These are phyloP conservation scores for Wickerhamiella vanderwaltii DNA, from an alignment of 805 yeast genomes.

Conservation along the genomic window DNA sequence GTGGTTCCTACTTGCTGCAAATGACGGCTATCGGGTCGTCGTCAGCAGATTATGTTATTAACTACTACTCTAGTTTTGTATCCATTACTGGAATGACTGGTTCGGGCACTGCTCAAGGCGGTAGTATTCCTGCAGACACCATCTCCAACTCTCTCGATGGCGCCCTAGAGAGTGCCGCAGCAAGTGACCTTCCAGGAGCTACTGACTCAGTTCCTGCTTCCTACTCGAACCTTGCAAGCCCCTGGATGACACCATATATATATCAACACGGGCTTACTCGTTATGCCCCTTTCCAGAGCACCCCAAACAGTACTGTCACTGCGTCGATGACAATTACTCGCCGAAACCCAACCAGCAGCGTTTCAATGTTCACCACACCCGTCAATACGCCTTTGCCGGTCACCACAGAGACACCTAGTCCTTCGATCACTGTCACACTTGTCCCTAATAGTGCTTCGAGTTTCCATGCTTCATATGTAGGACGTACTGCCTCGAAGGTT, in stretches of 20 bases:
- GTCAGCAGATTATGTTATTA: constrained; percentile 31
- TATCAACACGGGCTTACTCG: constrained; percentile 66
- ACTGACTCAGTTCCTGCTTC: constrained; percentile 32
- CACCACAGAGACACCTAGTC: constrained; percentile 75
- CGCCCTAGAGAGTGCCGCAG: constrained; percentile 11
- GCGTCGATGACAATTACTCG: constrained; percentile 45
- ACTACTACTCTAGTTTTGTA: constrained; percentile 30
- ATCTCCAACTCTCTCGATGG: neutral
- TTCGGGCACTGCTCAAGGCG: constrained; percentile 20
- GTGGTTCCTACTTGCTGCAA: constrained; percentile 68
- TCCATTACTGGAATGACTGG: constrained; percentile 63
- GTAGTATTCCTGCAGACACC: constrained; percentile 9
- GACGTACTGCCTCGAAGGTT: constrained; percentile 43
- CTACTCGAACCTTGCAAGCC: constrained; percentile 30
- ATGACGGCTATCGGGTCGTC: constrained; percentile 53
- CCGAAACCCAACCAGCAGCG: constrained; percentile 55
- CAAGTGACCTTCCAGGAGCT: constrained; percentile 35
- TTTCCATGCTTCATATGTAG: constrained; percentile 50
- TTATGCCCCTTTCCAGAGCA: constrained; percentile 87
- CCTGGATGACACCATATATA: constrained; percentile 61
- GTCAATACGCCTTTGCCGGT: constrained; percentile 33
- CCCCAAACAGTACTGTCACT: constrained; percentile 65
- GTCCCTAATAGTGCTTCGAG: constrained; percentile 55
- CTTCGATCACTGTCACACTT: constrained; percentile 60
- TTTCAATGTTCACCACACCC: constrained; percentile 43